Evolutionary conservation across 2,329 filamentous ascomycete species (phyloP), one percentile per base, ranked within the genome.

Genomic region (Hypoxylon sp.): DNA sequence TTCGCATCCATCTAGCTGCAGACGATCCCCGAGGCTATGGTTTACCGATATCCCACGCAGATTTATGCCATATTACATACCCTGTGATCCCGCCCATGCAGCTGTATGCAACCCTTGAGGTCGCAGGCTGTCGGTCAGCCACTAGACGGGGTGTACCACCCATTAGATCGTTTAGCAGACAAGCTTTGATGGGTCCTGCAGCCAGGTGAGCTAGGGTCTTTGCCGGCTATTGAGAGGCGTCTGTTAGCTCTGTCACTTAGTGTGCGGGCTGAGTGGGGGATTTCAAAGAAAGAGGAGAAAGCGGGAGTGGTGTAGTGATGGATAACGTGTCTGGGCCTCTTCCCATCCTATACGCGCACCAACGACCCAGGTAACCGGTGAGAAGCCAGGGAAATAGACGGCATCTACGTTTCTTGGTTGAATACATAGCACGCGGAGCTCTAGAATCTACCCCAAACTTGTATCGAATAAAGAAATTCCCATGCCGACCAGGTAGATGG

Each of bases 21-120:
- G 50, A 52, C 17, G 51, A 53, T 63, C 57, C 66, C 65, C 65
- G 68, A 56, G 33, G 35, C 37, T 29, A 64, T 42, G 63, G 67
- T 47, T 29, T 50, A 47, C 37, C 46, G 22, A 10, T 54, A 54
- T 63, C 60, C 57, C 39, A 53, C 65, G 65, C 60, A 61, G 33
- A 46, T 61, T 55, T 22, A 59, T 67, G 60, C 48, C 50, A 57
- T 37, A 57, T 56, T 66, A 56, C 67, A 35, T 60, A 52, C 53
- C 31, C 50, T 29, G 35, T 24, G 47, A 64, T 53, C 63, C n/a
- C 37, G 52, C 26, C 47, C 39, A 59, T 62, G 60, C 60, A 70
- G 64, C 60, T 55, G 60, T 67, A 70, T 68, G 68, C 65, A 63
- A 70, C 65, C 68, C 59, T 63, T 54, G 64, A 56, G 54, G 4